These are phyloP conservation scores for Calonectria henricotiae DNA, from an alignment of 2,329 filamentous ascomycete genomes.

Conservation along the genomic window DNA sequence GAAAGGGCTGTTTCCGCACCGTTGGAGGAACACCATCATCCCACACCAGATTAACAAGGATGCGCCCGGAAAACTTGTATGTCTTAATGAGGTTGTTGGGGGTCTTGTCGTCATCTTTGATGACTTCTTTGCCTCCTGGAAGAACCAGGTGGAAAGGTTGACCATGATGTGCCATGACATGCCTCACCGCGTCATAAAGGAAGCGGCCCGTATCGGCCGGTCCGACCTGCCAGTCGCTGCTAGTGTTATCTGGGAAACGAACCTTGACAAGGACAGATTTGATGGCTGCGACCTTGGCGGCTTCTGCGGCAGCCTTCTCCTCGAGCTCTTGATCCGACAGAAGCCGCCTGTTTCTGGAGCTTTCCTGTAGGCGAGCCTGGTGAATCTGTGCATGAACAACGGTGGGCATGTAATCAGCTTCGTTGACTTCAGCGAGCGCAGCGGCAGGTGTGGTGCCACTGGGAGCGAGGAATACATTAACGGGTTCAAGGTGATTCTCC, in stretches of 20 bases:
- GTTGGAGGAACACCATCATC: conserved; percentile 73
- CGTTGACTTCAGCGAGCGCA: conserved; percentile 77
- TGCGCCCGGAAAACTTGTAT: conserved; percentile 79
- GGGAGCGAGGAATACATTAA: conserved; percentile 86
- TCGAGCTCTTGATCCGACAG: conserved; percentile 87
- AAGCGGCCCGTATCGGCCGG: conserved; percentile 78
- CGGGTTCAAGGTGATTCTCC: conserved; percentile 64
- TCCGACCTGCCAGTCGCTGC: conserved; percentile 81
- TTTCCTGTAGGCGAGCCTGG: conserved; percentile 77
- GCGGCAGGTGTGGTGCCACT: conserved; percentile 82
- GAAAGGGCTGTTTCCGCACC: conserved; percentile 71
- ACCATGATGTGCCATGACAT: conserved; percentile 76
- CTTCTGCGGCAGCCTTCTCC: conserved; percentile 77
- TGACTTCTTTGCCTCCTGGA: conserved; percentile 68
- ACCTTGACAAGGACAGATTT: conserved; percentile 83
- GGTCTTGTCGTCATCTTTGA: conserved; percentile 65
- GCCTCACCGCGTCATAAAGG: conserved; percentile 82
- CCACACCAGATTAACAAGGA: conserved; percentile 86
- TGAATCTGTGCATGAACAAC: conserved; percentile 83
- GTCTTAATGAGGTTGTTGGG: conserved; percentile 78
- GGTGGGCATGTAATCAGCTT: conserved; percentile 83
- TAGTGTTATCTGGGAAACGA: conserved; percentile 89
- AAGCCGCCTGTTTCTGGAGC: conserved; percentile 81
- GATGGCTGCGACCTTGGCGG: conserved; percentile 77
- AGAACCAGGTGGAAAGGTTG: conserved; percentile 83